A percentile compares a stretch with the other conserved stretches of the same genome.
Conservation (phyloP, 257 asterid genomes). For the Lycium ferocissimum region DNA sequence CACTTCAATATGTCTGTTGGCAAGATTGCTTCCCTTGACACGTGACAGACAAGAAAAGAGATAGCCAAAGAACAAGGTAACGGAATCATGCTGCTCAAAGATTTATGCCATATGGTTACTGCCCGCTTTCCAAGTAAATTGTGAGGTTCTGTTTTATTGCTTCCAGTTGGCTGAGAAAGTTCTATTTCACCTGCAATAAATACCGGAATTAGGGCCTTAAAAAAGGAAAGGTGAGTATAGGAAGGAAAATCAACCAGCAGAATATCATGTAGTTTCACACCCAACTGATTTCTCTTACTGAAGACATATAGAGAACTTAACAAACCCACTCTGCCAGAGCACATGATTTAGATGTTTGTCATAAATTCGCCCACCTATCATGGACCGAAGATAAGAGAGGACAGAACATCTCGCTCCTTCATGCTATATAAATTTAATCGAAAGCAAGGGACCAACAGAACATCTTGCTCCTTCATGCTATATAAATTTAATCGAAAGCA, state of each 20-base stretch:
- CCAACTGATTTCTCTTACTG: conserved; percentile 1
- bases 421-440: background rate
- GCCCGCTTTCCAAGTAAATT: conserved; percentile 65
- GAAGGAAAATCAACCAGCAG: background rate
- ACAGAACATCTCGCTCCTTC: background rate
- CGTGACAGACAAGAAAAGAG: conserved; percentile 73
- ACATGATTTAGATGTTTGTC: background rate
- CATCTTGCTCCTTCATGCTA: background rate
- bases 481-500: too few relatives aligned
- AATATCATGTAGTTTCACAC: background rate
- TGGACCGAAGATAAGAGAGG: conserved; percentile 1
- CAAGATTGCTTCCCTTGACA: conserved; percentile 73
- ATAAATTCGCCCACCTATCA: background rate
- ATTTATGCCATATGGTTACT: conserved; percentile 66
- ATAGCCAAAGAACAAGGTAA: conserved; percentile 64
- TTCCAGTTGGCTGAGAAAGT: conserved; percentile 41
- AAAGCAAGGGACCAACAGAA: background rate
- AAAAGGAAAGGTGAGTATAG: background rate
- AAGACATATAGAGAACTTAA: background rate
- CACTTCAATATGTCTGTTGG: conserved; percentile 79
- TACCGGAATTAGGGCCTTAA: background rate
- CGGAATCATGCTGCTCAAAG: conserved; percentile 57
- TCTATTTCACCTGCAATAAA: conserved; percentile 55
- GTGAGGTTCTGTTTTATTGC: conserved; percentile 55
- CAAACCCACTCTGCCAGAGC: background rate